Evolutionary conservation across 768 basidiomycete species (phyloP), one percentile per base, ranked within the genome.

Genomic region (Lepiota venenata): DNA sequence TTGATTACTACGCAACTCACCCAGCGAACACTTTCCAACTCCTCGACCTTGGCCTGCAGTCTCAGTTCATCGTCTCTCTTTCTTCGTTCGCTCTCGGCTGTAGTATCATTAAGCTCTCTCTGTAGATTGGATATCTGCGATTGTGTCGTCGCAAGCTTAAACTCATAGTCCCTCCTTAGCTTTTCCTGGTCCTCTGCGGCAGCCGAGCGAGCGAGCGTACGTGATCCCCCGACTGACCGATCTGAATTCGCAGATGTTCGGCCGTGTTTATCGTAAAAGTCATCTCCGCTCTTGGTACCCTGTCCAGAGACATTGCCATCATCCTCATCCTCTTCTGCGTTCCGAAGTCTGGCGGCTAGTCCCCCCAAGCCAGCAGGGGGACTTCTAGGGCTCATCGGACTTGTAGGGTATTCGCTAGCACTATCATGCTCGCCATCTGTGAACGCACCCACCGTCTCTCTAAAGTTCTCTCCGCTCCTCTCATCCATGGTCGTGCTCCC

Each of bases 101-200:
- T 74, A 37, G 73, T 69, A 55, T 86, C 85, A 48, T 79, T 82
- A 32, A 88, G 69, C 59, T 91, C 88, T 32, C 83, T 78, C 66
- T 96, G 90, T 55, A 93, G 71, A 41, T 69, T 76, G 4, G 78
- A 72, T 20, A 93, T 84, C 61, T 86, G 84, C 16, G 74, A 78
- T 69, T 97, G 94, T 86, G 98, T 88, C n/a, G 88, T 90, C 6
- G 93, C 88, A 54, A 98, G 85, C 73, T 87, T 92, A 71, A 78
- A 90, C 69, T 98, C 96, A 67, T 98, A 98, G 18, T 98, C 93
- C 41, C 84, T 72, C 61, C 84, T 72, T 61, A 95, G 71, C 64
- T 84, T 83, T 63, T 95, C 91, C 43, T 80, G 71, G 42, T 91
- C 91, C 51, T 88, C 90, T 14, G 70, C 63, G 47, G 75, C 67